Percentiles rank a stretch among this genome's conserved stretches.
Conservation (phyloP, 2,329 filamentous ascomycete species). For the Septoria petroselini region DNA sequence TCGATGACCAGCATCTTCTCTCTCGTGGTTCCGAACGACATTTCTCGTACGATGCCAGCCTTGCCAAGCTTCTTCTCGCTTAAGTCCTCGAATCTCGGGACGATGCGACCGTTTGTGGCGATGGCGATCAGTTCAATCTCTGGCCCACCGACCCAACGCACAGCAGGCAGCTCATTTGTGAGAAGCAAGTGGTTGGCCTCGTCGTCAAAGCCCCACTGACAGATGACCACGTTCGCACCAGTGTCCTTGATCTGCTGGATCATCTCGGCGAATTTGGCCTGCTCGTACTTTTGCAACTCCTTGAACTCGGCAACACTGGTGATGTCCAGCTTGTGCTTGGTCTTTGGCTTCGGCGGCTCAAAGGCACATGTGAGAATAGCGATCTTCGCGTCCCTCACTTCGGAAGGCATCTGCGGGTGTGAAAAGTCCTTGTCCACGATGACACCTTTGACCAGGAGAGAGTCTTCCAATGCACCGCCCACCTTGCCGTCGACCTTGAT, state of each 20-base stretch:
- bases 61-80: conserved; percentile 84
- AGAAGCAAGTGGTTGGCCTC: conserved; percentile 96
- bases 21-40: conserved; percentile 93
- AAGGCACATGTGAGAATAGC: conserved; percentile 97
- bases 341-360: conserved; percentile 98
- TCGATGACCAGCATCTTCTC: conserved; percentile 99
- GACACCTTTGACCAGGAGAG: conserved; percentile 91
- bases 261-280: conserved; percentile 97
- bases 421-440: conserved; percentile 99
- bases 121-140: conserved; percentile 99
- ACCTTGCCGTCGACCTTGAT: conserved; percentile 99
- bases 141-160: conserved; percentile 95
- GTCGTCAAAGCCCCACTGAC: conserved; percentile 99
- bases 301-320: conserved; percentile 97
- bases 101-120: conserved; percentile 95
- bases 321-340: conserved; percentile 98
- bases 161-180: conserved; percentile 92
- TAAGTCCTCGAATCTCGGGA: conserved; percentile 93
- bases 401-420: conserved; percentile 96
- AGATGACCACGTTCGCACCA: conserved; percentile 94
- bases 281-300: conserved; percentile 93
- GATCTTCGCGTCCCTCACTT: conserved; percentile 92
- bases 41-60: conserved; percentile 86
- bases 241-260: conserved; percentile 97
- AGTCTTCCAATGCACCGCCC: conserved; percentile 88